These are phyloP conservation scores for Dipteronia sinensis DNA, from an alignment of 345 rosid species.

Conservation along the genomic window DNA sequence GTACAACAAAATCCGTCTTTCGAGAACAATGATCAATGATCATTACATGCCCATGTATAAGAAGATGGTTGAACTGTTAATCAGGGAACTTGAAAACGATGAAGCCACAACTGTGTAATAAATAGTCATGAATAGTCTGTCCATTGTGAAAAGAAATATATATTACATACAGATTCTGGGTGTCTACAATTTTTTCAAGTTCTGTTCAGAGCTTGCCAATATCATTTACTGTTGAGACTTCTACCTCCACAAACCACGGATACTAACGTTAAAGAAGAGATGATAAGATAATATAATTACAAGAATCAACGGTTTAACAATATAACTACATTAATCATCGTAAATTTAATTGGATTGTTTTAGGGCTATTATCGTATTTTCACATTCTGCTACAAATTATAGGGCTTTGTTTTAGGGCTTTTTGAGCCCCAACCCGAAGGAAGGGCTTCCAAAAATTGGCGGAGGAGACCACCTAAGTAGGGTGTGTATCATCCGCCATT, in stretches of 20 bases:
- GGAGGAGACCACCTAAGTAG: conserved; percentile 65
- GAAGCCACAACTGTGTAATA: conserved; percentile 33
- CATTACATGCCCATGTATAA: conserved; percentile 96
- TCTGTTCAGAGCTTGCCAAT: too few relatives aligned
- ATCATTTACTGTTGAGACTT: too few relatives aligned
- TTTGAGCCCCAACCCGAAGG: conserved; percentile 36
- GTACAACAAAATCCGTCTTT: conserved; percentile 86
- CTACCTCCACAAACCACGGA: too few relatives aligned
- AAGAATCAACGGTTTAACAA: too few relatives aligned
- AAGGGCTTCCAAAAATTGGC: conserved; percentile 88
- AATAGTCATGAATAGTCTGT: conserved; percentile 15
- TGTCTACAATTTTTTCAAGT: too few relatives aligned
- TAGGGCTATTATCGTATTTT: too few relatives aligned
- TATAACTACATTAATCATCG: too few relatives aligned
- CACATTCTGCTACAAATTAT: too few relatives aligned
- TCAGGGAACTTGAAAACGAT: conserved; percentile 53
- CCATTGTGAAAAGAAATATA: conserved; percentile 1
- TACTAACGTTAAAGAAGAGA: too few relatives aligned
- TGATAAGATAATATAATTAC: too few relatives aligned
- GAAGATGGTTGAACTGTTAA: conserved; percentile 84
- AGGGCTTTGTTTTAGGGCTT: background rate
- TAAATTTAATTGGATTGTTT: too few relatives aligned
- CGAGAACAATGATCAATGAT: conserved; percentile 90
- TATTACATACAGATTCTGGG: background rate
- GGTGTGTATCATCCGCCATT: conserved; percentile 56